Percentiles rank a stretch among this genome's conserved stretches.
Conservation (phyloP, 305 asterid genomes). For the Fraxinus sp. region DNA sequence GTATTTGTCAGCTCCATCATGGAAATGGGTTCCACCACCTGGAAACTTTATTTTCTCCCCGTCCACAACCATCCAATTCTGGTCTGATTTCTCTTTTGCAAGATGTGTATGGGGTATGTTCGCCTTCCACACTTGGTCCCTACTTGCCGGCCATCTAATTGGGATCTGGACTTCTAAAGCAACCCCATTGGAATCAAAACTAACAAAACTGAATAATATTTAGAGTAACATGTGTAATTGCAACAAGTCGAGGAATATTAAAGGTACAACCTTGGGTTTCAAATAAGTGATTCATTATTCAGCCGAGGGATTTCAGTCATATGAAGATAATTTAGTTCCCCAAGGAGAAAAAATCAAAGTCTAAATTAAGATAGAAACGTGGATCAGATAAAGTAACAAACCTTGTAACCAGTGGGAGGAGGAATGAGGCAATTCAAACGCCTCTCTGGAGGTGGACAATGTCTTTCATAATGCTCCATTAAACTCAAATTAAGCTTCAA, state of each 20-base stretch:
- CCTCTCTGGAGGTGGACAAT: slow-evolving; percentile 74
- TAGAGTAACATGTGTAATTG: slow-evolving; percentile 15
- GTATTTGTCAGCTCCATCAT: slow-evolving; percentile 79
- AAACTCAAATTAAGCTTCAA: slow-evolving; percentile 69
- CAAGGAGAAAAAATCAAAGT: background rate
- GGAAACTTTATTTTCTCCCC: slow-evolving; percentile 88
- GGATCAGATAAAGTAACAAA: slow-evolving; percentile 30
- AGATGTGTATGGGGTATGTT: slow-evolving; percentile 94
- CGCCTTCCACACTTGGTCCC: slow-evolving; percentile 94
- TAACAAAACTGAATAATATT: slow-evolving; percentile 28
- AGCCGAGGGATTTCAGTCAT: slow-evolving; percentile 1
- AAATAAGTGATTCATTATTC: slow-evolving; percentile 7
- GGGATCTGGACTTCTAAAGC: slow-evolving; percentile 87
- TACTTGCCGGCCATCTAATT: slow-evolving; percentile 84
- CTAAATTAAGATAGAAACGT: background rate
- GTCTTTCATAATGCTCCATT: slow-evolving; percentile 98
- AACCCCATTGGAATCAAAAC: slow-evolving; percentile 57
- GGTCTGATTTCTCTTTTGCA: slow-evolving; percentile 84
- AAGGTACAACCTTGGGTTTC: background rate
- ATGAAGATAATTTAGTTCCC: background rate
- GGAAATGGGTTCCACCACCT: slow-evolving; percentile 97
- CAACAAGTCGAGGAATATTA: background rate
- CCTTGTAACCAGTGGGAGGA: slow-evolving; percentile 92
- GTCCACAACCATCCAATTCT: slow-evolving; percentile 89
- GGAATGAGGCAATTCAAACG: slow-evolving; percentile 90